Evolutionary conservation across 306 rosid species (phyloP).

Genomic region (Mimosa bimucronata): DNA sequence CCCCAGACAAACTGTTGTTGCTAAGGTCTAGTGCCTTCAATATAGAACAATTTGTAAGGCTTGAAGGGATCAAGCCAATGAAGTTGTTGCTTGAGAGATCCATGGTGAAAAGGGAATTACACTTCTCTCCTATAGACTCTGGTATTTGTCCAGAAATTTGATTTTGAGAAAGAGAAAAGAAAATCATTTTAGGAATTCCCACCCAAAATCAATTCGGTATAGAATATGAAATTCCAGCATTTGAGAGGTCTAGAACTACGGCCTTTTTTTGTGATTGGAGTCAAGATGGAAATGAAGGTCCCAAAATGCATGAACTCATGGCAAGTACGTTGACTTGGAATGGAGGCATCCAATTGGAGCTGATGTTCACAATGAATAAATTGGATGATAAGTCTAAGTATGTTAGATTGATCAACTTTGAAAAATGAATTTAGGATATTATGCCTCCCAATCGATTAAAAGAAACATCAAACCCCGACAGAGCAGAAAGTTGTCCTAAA

Average conservation of each 20-base stretch:
- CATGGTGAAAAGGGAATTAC: conserved; percentile 2
- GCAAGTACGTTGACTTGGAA: conserved; percentile 24
- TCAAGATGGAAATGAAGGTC: conserved; percentile 55
- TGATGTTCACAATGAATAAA: conserved; percentile 41
- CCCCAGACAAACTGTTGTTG: conserved; percentile 40
- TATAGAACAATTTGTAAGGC: conserved; percentile 38
- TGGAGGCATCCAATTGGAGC: conserved; percentile 48
- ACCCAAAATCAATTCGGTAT: conserved; percentile 57
- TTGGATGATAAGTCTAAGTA: conserved; percentile 29
- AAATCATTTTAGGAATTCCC: conserved; percentile 5
- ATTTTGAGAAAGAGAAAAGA: conserved; percentile 48
- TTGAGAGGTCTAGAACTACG: conserved; percentile 23
- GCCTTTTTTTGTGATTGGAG: conserved; percentile 36
- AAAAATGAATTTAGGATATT: conserved; percentile 45
- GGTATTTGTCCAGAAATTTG: conserved; percentile 41
- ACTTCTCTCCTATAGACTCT: conserved; percentile 29
- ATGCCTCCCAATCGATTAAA: conserved; percentile 48
- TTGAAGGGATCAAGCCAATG: conserved; percentile 43
- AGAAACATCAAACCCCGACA: conserved; percentile 43
- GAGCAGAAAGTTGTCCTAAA: conserved; percentile 48
- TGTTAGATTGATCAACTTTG: conserved; percentile 29
- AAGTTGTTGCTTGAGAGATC: conserved; percentile 19
- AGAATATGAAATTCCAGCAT: conserved; percentile 45
- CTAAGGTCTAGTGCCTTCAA: conserved; percentile 45
- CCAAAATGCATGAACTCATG: conserved; percentile 50